These are phyloP conservation scores for Thielaviopsis populi DNA, from an alignment of 2,329 filamentous ascomycete genomes.

Conservation along the genomic window DNA sequence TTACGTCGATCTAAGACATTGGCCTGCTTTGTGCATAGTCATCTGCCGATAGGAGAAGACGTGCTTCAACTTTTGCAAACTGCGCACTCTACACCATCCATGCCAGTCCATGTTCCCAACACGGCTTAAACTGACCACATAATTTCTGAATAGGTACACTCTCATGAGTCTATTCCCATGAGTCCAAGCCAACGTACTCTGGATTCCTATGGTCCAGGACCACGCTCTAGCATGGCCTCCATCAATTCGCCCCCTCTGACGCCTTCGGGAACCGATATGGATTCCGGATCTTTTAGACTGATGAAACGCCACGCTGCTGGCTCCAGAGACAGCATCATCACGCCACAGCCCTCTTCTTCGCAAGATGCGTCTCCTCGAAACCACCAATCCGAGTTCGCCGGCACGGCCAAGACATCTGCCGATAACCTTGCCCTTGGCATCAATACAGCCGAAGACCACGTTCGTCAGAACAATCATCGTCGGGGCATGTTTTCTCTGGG, in stretches of 20 bases:
- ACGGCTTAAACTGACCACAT: neutral
- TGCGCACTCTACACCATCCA: neutral
- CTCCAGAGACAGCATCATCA: conserved; percentile 38
- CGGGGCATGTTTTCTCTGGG: conserved; percentile 39
- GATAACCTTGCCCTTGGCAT: conserved; percentile 22
- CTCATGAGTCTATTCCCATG: conserved; percentile 14
- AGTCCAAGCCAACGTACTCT: conserved; percentile 10
- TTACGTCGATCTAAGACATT: neutral
- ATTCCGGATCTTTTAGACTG: conserved; percentile 18
- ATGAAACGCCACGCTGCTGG: conserved; percentile 11
- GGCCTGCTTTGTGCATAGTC: neutral
- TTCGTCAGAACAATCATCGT: conserved; percentile 29
- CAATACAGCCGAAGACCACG: conserved; percentile 8
- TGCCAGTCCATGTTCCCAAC: neutral
- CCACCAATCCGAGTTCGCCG: conserved; percentile 27
- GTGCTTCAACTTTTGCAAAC: neutral
- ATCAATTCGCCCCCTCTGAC: conserved; percentile 83
- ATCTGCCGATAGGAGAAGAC: neutral
- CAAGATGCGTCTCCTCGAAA: conserved; percentile 35
- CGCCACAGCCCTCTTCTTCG: conserved; percentile 49
- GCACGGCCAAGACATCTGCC: conserved; percentile 30
- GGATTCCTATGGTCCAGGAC: conserved; percentile 6
- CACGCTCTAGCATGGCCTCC: conserved; percentile 38
- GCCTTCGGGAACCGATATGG: conserved; percentile 54
- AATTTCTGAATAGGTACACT: conserved; percentile 8